Percentiles rank a stretch among this genome's conserved stretches.
Conservation (phyloP, 2,329 filamentous ascomycete species). For the Exophiala bonariae region DNA sequence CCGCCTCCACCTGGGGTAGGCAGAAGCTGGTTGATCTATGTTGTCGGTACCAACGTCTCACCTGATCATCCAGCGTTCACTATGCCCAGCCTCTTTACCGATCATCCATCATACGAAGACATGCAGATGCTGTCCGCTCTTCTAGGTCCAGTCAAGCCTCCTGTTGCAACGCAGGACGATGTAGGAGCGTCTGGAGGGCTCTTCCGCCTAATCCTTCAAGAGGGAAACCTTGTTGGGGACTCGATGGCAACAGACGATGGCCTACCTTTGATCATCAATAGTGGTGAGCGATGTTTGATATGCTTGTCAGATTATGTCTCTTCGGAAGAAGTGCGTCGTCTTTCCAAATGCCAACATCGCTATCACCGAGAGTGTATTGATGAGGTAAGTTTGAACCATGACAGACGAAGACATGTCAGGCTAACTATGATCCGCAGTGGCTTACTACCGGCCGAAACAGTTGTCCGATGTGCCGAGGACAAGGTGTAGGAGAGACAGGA, state of each 20-base stretch:
- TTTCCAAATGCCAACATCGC: conserved; percentile 64
- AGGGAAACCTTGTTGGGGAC: conserved; percentile 45
- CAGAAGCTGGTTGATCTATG: conserved; percentile 71
- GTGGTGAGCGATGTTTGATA: conserved; percentile 62
- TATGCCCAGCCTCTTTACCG: conserved; percentile 68
- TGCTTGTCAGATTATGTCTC: conserved; percentile 66
- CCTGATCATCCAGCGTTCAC: conserved; percentile 70
- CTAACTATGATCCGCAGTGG: conserved; percentile 50
- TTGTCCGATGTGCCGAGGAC: conserved; percentile 60
- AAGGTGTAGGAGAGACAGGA: conserved; percentile 52
- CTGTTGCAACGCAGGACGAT: conserved; percentile 65
- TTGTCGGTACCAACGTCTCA: conserved; percentile 68
- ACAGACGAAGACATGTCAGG: not conserved
- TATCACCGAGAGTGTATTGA: conserved; percentile 71
- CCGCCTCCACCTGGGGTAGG: conserved; percentile 50
- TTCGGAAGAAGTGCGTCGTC: conserved; percentile 60
- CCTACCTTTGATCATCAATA: conserved; percentile 36
- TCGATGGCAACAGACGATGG: conserved; percentile 39
- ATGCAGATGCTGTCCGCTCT: conserved; percentile 69
- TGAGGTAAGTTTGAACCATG: conserved; percentile 50
- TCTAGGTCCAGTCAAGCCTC: conserved; percentile 67
- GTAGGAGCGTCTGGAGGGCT: conserved; percentile 63
- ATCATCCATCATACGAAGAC: conserved; percentile 69
- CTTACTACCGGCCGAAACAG: conserved; percentile 66
- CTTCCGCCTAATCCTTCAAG: conserved; percentile 52